Conservation (phyloP, 768 basidiomycete species). For the Leccinum longicurvipes region DNA sequence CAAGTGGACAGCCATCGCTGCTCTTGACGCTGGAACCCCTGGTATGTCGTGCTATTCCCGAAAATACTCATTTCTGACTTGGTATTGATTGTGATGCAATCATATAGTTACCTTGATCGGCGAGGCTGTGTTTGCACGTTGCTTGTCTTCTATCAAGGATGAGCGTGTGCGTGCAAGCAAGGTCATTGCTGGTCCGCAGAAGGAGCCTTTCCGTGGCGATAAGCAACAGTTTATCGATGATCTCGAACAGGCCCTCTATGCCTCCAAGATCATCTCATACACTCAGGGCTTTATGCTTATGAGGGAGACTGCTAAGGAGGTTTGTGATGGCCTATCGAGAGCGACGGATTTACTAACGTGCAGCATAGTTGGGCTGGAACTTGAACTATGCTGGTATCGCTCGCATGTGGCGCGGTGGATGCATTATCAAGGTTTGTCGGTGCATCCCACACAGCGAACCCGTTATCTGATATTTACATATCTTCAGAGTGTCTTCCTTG, state of each 20-base stretch:
- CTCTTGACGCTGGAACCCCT: conserved; percentile 87
- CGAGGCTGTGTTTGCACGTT: conserved; percentile 98
- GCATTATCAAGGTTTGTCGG: conserved; percentile 85
- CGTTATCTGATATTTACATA: conserved; percentile 8
- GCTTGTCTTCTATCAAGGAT: conserved; percentile 93
- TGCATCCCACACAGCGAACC: conserved; percentile 7
- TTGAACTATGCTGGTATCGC: conserved; percentile 98
- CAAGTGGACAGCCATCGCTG: conserved; percentile 98
- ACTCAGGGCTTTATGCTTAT: conserved; percentile 99
- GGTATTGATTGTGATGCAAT: conserved; percentile 10
- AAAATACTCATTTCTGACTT: conserved; percentile 1
- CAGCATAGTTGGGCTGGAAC: conserved; percentile 68
- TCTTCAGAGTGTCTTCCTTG: conserved; percentile 80
- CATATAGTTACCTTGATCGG: conserved; percentile 91
- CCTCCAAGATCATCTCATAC: conserved; percentile 99
- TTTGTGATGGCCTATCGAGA: conserved; percentile 24
- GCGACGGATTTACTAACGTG: conserved; percentile 3
- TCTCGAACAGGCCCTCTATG: conserved; percentile 98
- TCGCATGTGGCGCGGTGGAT: conserved; percentile 99
- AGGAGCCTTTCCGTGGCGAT: conserved; percentile 93
- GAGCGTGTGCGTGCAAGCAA: conserved; percentile 95
- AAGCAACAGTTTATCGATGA: conserved; percentile 99
- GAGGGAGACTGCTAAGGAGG: conserved; percentile 96
- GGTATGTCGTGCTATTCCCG: conserved; percentile 44
- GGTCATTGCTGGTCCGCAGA: conserved; percentile 84